A percentile compares a stretch with the other conserved stretches of the same genome.
Evolutionary conservation across 2,329 filamentous ascomycete species (phyloP).

Genomic region (Fusarium zealandicum): DNA sequence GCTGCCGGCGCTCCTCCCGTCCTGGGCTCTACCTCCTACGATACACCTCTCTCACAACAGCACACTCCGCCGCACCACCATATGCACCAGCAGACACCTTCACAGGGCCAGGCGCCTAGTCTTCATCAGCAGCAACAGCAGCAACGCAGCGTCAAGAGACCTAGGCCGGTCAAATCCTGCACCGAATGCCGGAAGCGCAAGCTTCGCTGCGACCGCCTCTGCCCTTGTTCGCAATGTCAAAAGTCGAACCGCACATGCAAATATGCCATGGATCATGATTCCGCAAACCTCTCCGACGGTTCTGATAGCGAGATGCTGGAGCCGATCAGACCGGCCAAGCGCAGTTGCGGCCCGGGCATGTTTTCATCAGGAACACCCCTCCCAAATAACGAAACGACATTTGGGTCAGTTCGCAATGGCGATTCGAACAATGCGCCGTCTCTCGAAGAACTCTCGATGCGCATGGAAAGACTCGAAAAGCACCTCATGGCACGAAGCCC

Average conservation of each 20-base stretch:
- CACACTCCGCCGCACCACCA: conserved; percentile 41
- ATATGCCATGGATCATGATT: conserved; percentile 59
- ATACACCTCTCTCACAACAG: conserved; percentile 38
- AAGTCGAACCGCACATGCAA: conserved; percentile 62
- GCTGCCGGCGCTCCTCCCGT: conserved; percentile 26
- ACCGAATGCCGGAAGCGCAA: conserved; percentile 65
- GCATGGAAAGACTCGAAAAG: conserved; percentile 63
- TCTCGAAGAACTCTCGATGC: conserved; percentile 57
- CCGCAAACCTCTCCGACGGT: conserved; percentile 57
- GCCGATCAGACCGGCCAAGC: conserved; percentile 48
- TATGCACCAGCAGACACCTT: conserved; percentile 39
- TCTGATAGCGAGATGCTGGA: conserved; percentile 52
- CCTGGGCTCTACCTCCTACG: conserved; percentile 35
- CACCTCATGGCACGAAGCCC: conserved; percentile 54
- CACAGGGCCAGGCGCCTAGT: conserved; percentile 31
- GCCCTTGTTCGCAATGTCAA: conserved; percentile 65
- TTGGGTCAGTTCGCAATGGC: conserved; percentile 44
- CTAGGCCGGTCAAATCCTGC: conserved; percentile 63
- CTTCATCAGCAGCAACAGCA: conserved; percentile 42
- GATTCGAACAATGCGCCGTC: conserved; percentile 45
- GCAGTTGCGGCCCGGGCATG: conserved; percentile 44
- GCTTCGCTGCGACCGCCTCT: conserved; percentile 62
- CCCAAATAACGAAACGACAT: conserved; percentile 36
- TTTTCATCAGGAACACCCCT: conserved; percentile 33
- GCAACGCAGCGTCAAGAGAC: conserved; percentile 59